Percentiles rank a stretch among this genome's conserved stretches.
Conservation (phyloP, 2,329 filamentous ascomycete species). For the Calonectria honghensis region DNA sequence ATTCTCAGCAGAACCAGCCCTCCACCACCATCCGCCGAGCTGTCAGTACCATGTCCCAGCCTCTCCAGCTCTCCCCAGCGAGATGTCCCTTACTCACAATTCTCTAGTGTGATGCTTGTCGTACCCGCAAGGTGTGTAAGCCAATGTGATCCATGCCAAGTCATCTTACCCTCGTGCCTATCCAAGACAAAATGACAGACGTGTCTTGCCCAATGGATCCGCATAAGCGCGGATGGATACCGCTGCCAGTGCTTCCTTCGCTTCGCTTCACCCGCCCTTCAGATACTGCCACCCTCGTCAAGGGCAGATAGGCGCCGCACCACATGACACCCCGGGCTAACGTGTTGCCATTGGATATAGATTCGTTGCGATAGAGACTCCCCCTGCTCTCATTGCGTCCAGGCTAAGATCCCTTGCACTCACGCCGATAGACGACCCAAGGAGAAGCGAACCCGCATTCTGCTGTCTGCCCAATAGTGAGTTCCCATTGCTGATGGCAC, state of each 20-base stretch:
- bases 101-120: slow-evolving; percentile 58
- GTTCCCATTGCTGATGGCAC: slow-evolving; percentile 36
- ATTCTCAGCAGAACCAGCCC: slow-evolving; percentile 48
- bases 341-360: slow-evolving; percentile 43
- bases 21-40: slow-evolving; percentile 51
- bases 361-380: slow-evolving; percentile 62
- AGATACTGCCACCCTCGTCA: not conserved
- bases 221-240: slow-evolving; percentile 6
- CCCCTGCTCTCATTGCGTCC: slow-evolving; percentile 61
- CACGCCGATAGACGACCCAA: slow-evolving; percentile 58
- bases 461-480: slow-evolving; percentile 62
- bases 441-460: slow-evolving; percentile 61
- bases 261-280: slow-evolving; percentile 10
- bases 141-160: not conserved
- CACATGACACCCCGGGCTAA: slow-evolving; percentile 24
- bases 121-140: slow-evolving; percentile 58
- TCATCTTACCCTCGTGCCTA: not conserved
- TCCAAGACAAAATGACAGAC: not conserved
- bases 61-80: slow-evolving; percentile 15
- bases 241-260: not conserved
- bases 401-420: slow-evolving; percentile 62
- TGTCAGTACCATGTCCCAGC: slow-evolving; percentile 46
- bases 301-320: not conserved
- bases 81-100: slow-evolving; percentile 39
- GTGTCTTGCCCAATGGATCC: slow-evolving; percentile 2